Conservation (phyloP, 164 flowering plant species). For the Vitis rotundifolia region DNA sequence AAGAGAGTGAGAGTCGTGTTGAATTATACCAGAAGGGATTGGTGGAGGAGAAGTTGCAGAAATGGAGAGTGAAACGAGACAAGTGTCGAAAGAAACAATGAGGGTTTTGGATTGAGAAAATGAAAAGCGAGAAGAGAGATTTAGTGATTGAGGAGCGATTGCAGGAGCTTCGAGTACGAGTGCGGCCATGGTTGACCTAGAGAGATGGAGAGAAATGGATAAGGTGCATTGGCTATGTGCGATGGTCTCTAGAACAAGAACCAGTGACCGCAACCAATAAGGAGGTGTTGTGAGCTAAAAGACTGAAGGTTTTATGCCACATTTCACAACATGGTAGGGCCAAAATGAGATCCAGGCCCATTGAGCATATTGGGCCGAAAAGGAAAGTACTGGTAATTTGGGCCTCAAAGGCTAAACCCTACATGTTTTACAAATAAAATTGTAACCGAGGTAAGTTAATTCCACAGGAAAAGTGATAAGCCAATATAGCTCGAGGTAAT, state of each 20-base stretch:
- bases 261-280: not conserved
- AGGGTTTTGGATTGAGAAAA: slow-evolving; percentile 38
- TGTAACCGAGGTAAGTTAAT: too few species aligned
- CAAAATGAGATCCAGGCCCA: too few species aligned
- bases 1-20: not conserved
- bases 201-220: slow-evolving; percentile 1
- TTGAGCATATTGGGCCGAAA: too few species aligned
- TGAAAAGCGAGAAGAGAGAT: slow-evolving; percentile 22
- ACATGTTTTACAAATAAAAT: too few species aligned
- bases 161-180: slow-evolving; percentile 49
- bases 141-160: slow-evolving; percentile 21
- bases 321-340: too few species aligned
- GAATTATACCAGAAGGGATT: slow-evolving; percentile 32
- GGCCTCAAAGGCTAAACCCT: too few species aligned
- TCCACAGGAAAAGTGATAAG: too few species aligned
- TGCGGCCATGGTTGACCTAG: slow-evolving; percentile 38
- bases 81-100: slow-evolving; percentile 32
- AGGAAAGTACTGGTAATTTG: too few species aligned
- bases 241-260: not conserved
- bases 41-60: slow-evolving; percentile 27
- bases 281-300: too few species aligned
- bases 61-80: slow-evolving; percentile 29
- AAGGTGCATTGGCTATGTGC: slow-evolving; percentile 1
- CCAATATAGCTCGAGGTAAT: too few species aligned
- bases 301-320: too few species aligned